Percentiles rank a stretch among this genome's conserved stretches.
These are phyloP conservation scores for Emiliania huxleyi DNA, from an alignment of 78 protist genomes.

Conservation along the genomic window DNA sequence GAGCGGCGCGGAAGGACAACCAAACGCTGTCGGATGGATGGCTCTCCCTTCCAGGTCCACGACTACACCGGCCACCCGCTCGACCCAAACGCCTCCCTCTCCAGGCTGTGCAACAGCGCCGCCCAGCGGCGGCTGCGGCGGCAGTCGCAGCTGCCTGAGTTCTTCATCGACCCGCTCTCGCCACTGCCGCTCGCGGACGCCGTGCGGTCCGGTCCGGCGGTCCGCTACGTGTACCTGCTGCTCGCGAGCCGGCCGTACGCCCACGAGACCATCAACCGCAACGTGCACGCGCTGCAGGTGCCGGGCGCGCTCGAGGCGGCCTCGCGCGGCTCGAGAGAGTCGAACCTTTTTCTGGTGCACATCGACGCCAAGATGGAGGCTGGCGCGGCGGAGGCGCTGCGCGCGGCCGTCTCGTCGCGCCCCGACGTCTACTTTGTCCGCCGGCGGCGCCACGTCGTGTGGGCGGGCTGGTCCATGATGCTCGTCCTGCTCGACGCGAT, in stretches of 20 bases:
- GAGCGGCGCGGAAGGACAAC: no score
- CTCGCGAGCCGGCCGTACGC: neutral
- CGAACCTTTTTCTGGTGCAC: neutral
- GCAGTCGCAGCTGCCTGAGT: neutral
- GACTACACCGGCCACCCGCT: neutral
- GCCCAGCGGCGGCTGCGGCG: neutral
- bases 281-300: neutral
- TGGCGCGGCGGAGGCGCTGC: neutral
- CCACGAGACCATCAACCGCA: neutral
- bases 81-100: neutral
- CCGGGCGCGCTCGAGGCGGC: neutral
- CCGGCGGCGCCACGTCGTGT: neutral
- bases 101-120: neutral
- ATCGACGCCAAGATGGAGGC: neutral
- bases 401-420: neutral
- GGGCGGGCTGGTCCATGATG: constrained; percentile 5
- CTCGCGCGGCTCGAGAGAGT: neutral
- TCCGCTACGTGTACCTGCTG: neutral
- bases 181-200: neutral
- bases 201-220: neutral
- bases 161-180: neutral
- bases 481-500: neutral
- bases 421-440: neutral
- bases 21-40: no score
- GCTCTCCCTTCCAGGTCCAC: no score